Evolutionary conservation across 768 basidiomycete genomes (phyloP), one percentile per base, ranked within the genome.

Genomic region (Tylopilus sp.): DNA sequence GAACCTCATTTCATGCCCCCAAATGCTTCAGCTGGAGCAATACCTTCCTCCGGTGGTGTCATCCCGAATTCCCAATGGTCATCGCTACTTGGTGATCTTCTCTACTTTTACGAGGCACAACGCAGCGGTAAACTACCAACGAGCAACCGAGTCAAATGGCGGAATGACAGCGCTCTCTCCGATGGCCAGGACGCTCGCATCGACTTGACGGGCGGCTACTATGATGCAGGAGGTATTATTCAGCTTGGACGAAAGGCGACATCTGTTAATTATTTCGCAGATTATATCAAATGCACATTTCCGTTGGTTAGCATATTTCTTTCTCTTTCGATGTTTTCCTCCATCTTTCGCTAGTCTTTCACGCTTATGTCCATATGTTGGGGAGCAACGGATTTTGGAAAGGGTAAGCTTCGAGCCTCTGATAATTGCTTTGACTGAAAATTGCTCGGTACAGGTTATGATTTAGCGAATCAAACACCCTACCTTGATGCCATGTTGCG

Each of bases 101-200:
- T 96, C 25, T 96, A 84, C 64, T 96, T 96, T 69, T 97, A 94
- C 64, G 94, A 97, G 56, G 92, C 86, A 2, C 94, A 97, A 63
- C 78, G 94, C 19, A 89, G 88, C 49, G 94, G 94, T 16, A 76
- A 76, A 38, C 77, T 96, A 16, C 80, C 86, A 1, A 61, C 71
- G 13, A 75, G 75, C 5, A 90, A 89, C 55, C 80, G 94, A 36
- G 90, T 95, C 3, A 64, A 80, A 24, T 98, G 95, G 95, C 76
- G 94, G 48, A 97, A 97, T 62, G 80, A 86, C 51, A 92, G 89
- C 62, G 81, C 83, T 17, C 60, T 86, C 22, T 72, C 82, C 31
- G 95, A 98, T 70, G 95, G 93, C 14, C 69, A 75, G 53, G 87
- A 92, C 57, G 84, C 77, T 30, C 77, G 78, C 6, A 63, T 92